Percentiles rank a stretch among this genome's conserved stretches.
Conservation (phyloP, 495 filamentous ascomycete genomes). For the Friedmanniomyces simplex region DNA sequence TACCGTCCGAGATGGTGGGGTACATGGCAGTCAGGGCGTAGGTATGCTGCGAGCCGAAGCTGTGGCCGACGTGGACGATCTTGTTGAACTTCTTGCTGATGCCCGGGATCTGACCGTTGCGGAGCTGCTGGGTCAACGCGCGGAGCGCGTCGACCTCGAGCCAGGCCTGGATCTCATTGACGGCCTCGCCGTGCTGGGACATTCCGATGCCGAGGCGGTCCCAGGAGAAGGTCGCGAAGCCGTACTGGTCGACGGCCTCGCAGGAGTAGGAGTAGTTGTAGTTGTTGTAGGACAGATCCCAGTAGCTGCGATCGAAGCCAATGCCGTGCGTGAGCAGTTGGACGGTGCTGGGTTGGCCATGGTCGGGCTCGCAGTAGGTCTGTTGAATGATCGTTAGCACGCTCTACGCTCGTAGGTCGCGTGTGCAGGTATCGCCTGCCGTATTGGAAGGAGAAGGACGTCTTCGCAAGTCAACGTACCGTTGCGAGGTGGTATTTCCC, state of each 20-base stretch:
- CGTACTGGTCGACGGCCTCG: slow-evolving; percentile 41
- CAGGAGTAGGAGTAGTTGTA: slow-evolving; percentile 49
- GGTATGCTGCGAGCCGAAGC: slow-evolving; percentile 39
- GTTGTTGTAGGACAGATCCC: slow-evolving; percentile 44
- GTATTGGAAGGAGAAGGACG: no score
- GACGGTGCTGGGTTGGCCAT: slow-evolving; percentile 29
- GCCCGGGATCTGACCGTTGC: slow-evolving; percentile 26
- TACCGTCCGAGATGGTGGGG: slow-evolving; percentile 44
- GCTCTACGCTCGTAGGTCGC: neutral
- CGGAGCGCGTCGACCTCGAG: slow-evolving; percentile 43
- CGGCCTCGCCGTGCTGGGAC: slow-evolving; percentile 45
- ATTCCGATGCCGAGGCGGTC: slow-evolving; percentile 50
- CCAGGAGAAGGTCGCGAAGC: slow-evolving; percentile 44
- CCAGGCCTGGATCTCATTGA: slow-evolving; percentile 42
- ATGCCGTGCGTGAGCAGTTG: slow-evolving; percentile 55
- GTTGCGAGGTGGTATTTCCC: slow-evolving; percentile 41
- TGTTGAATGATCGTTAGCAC: neutral
- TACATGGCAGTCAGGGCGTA: slow-evolving; percentile 39
- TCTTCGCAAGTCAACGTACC: neutral
- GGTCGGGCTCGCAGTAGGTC: slow-evolving; percentile 38
- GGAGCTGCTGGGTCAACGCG: slow-evolving; percentile 39
- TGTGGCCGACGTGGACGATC: slow-evolving; percentile 49
- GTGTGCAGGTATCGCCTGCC: no score
- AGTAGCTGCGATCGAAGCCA: slow-evolving; percentile 51
- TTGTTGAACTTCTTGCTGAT: slow-evolving; percentile 33